phyloP scores from a whole-genome alignment of 805 yeast genomes.

The Candida coquimbonensis region DNA sequence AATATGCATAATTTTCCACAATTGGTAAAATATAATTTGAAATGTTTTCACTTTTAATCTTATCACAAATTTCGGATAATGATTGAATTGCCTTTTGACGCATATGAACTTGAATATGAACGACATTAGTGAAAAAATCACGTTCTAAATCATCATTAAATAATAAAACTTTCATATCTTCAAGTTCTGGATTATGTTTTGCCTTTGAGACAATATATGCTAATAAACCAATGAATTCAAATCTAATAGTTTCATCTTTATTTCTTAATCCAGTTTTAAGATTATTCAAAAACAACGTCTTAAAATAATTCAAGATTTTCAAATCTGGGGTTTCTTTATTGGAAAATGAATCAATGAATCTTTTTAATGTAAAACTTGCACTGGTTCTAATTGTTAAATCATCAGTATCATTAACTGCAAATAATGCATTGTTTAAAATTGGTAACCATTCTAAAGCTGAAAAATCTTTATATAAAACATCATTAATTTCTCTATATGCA shows the following conservation, averaged over 20 bases:
- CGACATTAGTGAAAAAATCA: slow-evolving; percentile 68
- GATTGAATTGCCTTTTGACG: slow-evolving; percentile 78
- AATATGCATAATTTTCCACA: slow-evolving; percentile 69
- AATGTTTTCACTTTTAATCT: slow-evolving; percentile 49
- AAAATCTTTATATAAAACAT: slow-evolving; percentile 37
- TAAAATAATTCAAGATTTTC: slow-evolving; percentile 36
- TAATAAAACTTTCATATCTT: slow-evolving; percentile 59
- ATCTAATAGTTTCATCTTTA: slow-evolving; percentile 51
- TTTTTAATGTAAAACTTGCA: slow-evolving; percentile 55
- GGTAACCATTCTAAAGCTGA: slow-evolving; percentile 71
- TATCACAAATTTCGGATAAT: slow-evolving; percentile 40
- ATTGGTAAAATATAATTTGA: slow-evolving; percentile 81
- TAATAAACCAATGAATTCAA: slow-evolving; percentile 63
- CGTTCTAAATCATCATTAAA: slow-evolving; percentile 43
- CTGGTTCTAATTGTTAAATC: slow-evolving; percentile 78
- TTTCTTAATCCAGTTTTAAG: slow-evolving; percentile 61
- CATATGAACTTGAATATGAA: slow-evolving; percentile 79
- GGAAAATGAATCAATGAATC: slow-evolving; percentile 50
- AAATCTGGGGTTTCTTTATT: slow-evolving; percentile 19
- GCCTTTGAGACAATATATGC: slow-evolving; percentile 51
- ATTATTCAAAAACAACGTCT: slow-evolving; percentile 53
- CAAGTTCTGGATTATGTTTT: slow-evolving; percentile 40
- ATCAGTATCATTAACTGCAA: slow-evolving; percentile 53
- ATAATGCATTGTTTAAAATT: slow-evolving; percentile 58
- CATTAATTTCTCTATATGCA: slow-evolving; percentile 62